These are phyloP conservation scores for Pestalotiopsis sp. DNA, from an alignment of 2,329 filamentous ascomycete genomes.

Conservation along the genomic window DNA sequence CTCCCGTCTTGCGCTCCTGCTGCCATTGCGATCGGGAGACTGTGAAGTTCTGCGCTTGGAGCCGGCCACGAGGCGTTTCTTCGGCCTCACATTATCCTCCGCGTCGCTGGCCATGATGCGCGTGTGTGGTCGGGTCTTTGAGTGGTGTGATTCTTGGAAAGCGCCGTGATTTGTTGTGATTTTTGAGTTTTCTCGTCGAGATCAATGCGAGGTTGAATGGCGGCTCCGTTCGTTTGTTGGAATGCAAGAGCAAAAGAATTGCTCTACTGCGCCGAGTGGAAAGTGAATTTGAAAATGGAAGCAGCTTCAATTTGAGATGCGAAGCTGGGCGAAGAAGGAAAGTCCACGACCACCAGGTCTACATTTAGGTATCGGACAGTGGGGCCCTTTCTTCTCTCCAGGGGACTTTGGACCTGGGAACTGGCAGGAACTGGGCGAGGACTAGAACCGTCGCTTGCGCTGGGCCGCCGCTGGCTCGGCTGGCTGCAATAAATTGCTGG, in stretches of 20 bases:
- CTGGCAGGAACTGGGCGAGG: neutral
- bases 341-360: neutral
- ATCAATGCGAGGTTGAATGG: neutral
- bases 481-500: neutral
- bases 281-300: neutral
- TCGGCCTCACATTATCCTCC: slow-evolving; percentile 38
- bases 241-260: neutral
- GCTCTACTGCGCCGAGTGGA: neutral
- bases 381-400: neutral
- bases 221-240: neutral
- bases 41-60: slow-evolving; percentile 40
- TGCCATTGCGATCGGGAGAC: slow-evolving; percentile 27
- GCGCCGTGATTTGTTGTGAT: neutral
- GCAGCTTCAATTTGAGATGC: neutral
- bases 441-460: neutral
- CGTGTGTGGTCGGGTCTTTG: neutral
- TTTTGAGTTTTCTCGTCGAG: neutral
- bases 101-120: slow-evolving; percentile 18
- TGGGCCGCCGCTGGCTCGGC: neutral
- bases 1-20: slow-evolving; percentile 30
- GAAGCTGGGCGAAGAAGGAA: neutral
- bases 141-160: neutral
- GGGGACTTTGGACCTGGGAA: too few relatives aligned
- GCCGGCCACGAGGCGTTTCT: slow-evolving; percentile 38
- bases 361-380: neutral